phyloP scores from a whole-genome alignment of 2,329 filamentous ascomycete species.

The Diaporthe batatas region DNA sequence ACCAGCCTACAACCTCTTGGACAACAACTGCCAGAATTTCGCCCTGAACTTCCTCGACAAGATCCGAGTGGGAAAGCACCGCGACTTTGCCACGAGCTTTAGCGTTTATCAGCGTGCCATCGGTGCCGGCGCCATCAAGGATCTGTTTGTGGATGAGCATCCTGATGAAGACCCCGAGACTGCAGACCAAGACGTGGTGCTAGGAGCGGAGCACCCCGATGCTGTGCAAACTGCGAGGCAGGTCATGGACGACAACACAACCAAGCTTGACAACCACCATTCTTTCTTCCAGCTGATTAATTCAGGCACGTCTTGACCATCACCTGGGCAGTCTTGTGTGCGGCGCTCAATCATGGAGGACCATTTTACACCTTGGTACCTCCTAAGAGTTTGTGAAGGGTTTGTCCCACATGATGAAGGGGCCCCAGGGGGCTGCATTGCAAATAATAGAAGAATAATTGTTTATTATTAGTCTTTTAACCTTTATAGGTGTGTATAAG shows the following conservation, averaged over 20 bases:
- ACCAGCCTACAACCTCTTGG: conserved; percentile 69
- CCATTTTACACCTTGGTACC: neutral
- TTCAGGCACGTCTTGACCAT: neutral
- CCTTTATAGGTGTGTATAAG: too few relatives aligned
- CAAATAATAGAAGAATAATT: too few relatives aligned
- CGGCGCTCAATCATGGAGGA: neutral
- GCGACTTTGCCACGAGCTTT: conserved; percentile 66
- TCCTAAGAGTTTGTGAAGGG: neutral
- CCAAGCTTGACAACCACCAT: conserved; percentile 60
- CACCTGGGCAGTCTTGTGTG: neutral
- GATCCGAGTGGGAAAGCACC: conserved; percentile 64
- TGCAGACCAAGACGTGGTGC: conserved; percentile 44
- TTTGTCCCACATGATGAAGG: neutral
- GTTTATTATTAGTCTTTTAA: too few relatives aligned
- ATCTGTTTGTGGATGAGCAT: conserved; percentile 60
- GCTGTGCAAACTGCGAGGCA: conserved; percentile 64
- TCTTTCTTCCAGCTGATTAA: conserved; percentile 41
- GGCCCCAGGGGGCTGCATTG: too few relatives aligned
- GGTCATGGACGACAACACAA: conserved; percentile 68
- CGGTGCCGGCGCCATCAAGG: conserved; percentile 63
- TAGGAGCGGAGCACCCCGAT: conserved; percentile 48
- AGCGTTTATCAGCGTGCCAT: conserved; percentile 66
- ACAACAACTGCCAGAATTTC: conserved; percentile 72
- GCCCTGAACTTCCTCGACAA: conserved; percentile 66
- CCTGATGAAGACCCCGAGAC: conserved; percentile 47